Evolutionary conservation across 164 flowering plant genomes (phyloP).

Genomic region (Taxillus chinensis): DNA sequence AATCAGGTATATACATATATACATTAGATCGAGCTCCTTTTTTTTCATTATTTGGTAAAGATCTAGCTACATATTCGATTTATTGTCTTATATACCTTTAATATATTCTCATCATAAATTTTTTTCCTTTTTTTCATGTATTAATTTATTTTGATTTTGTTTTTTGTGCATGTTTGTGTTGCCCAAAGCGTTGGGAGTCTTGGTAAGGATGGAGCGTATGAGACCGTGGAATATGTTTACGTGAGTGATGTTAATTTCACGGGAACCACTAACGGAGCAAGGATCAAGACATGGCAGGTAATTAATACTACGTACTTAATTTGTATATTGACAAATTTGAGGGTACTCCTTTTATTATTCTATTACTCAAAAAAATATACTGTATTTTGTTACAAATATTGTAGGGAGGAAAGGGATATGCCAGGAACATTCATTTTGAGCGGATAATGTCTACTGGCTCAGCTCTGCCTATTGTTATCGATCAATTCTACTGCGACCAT

Average conservation of each 20-base stretch:
- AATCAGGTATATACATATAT: slow-evolving; percentile 20
- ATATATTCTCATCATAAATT: too few relatives aligned
- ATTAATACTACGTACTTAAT: neutral
- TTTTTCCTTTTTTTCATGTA: too few relatives aligned
- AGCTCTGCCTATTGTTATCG: slow-evolving; percentile 18
- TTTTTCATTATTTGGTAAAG: too few relatives aligned
- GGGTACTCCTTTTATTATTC: too few relatives aligned
- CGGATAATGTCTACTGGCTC: slow-evolving; percentile 2
- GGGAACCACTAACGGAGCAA: slow-evolving; percentile 24
- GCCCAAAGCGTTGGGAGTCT: slow-evolving; percentile 18
- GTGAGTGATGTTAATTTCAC: slow-evolving; percentile 9
- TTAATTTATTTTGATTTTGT: too few relatives aligned
- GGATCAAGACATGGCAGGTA: slow-evolving; percentile 56
- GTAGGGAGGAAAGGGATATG: slow-evolving; percentile 26
- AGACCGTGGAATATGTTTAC: slow-evolving; percentile 12
- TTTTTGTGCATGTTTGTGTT: too few relatives aligned
- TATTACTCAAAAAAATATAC: too few relatives aligned
- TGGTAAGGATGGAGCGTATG: slow-evolving; percentile 9
- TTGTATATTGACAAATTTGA: neutral
- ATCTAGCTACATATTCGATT: too few relatives aligned
- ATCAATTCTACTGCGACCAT: slow-evolving; percentile 24
- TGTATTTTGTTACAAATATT: neutral
- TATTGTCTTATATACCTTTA: too few relatives aligned
- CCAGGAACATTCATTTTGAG: slow-evolving; percentile 10
- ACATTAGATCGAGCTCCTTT: too few relatives aligned